These are phyloP conservation scores for Malus domestica DNA, from an alignment of 306 rosid genomes.

Conservation along the genomic window ASM211411v1 NC_041789.1:29727001-29727500, in stretches of 20 bases:
- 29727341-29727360: too few relatives aligned
- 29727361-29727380: neutral
- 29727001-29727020: slow-evolving; percentile 76
- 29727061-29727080: slow-evolving; percentile 20
- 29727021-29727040: slow-evolving; percentile 38
- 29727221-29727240: slow-evolving; percentile 19
- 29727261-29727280: slow-evolving; percentile 13
- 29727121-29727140: slow-evolving; percentile 15
- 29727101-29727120: slow-evolving; percentile 11
- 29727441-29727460: neutral
- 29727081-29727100: slow-evolving; percentile 22
- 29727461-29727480: slow-evolving; percentile 29
- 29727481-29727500: slow-evolving; percentile 10
- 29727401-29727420: neutral
- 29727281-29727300: slow-evolving; percentile 4
- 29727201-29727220: slow-evolving; percentile 21
- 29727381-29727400: neutral
- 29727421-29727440: neutral
- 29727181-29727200: slow-evolving; percentile 14
- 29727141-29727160: slow-evolving; percentile 22
- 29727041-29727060: slow-evolving; percentile 16
- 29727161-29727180: slow-evolving; percentile 28
- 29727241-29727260: slow-evolving; percentile 11
- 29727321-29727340: neutral
- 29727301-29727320: neutral